Evolutionary conservation across 2,329 filamentous ascomycete species (phyloP).

Genomic region (Penicillium polonicum): DNA sequence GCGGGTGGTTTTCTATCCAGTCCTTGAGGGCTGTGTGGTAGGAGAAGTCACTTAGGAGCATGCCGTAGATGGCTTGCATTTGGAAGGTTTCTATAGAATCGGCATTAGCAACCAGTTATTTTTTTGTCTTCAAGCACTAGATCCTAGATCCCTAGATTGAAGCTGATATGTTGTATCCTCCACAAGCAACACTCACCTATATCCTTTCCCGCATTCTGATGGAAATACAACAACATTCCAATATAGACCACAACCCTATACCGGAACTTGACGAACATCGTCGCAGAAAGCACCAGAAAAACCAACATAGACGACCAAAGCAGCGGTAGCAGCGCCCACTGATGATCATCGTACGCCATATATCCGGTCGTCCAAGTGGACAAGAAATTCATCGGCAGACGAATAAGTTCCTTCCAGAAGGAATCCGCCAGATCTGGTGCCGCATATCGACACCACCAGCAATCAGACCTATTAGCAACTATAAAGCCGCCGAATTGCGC

Average conservation of each 20-base stretch:
- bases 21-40: constrained; percentile 49
- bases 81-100: constrained; percentile 52
- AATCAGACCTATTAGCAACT: constrained; percentile 49
- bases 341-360: constrained; percentile 55
- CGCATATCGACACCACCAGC: constrained; percentile 53
- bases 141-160: background rate
- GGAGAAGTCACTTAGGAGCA: constrained; percentile 53
- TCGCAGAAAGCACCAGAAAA: constrained; percentile 49
- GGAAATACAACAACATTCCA: constrained; percentile 51
- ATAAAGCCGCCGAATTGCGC: constrained; percentile 52
- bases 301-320: constrained; percentile 53
- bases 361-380: constrained; percentile 52
- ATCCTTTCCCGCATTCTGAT: constrained; percentile 46
- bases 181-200: constrained; percentile 42
- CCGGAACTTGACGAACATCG: constrained; percentile 47
- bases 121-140: background rate
- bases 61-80: constrained; percentile 53
- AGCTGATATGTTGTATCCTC: background rate
- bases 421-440: constrained; percentile 46
- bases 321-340: constrained; percentile 55
- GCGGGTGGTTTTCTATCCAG: constrained; percentile 46
- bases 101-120: background rate
- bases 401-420: constrained; percentile 46
- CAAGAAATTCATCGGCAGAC: constrained; percentile 48
- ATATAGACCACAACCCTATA: constrained; percentile 49